Conservation (phyloP, 805 yeast genomes). For the Ogataea pini region DNA sequence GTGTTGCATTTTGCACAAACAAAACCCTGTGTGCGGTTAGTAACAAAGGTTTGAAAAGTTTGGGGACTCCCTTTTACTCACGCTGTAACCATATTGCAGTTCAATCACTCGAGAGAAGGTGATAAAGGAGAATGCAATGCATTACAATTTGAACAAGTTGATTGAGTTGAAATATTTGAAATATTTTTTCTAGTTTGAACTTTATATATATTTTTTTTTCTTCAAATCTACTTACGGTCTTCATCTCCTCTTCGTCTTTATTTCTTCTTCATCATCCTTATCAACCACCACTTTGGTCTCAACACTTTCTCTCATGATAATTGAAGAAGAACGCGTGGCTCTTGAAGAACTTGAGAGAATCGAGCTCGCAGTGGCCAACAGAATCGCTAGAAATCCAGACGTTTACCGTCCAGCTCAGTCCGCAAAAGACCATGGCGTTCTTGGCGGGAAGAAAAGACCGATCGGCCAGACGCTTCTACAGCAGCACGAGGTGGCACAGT, state of each 20-base stretch:
- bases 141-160: too few species aligned
- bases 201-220: too few species aligned
- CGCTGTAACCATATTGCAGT: constrained; percentile 37
- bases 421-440: constrained; percentile 32
- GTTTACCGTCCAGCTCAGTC: constrained; percentile 38
- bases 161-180: too few species aligned
- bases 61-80: too few species aligned
- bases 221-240: too few species aligned
- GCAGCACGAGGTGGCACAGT: constrained; percentile 63
- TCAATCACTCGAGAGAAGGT: too few species aligned
- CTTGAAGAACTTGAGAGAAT: constrained; percentile 72
- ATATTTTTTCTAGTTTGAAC: too few species aligned
- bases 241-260: too few species aligned
- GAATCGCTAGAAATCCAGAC: constrained; percentile 64
- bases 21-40: constrained; percentile 35
- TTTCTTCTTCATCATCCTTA: too few species aligned
- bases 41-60: too few species aligned
- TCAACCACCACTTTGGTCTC: too few species aligned
- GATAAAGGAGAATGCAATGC: too few species aligned
- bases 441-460: constrained; percentile 42
- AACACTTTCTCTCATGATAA: constrained; percentile 11
- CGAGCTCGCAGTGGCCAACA: constrained; percentile 61
- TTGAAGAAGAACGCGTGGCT: constrained; percentile 41
- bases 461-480: constrained; percentile 56
- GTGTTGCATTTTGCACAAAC: constrained; percentile 46